Evolutionary conservation across 202 grass and related monocot genomes (phyloP), one percentile per base, ranked within the genome.

Genomic region (Bolboschoenoplectus hybrid): DNA sequence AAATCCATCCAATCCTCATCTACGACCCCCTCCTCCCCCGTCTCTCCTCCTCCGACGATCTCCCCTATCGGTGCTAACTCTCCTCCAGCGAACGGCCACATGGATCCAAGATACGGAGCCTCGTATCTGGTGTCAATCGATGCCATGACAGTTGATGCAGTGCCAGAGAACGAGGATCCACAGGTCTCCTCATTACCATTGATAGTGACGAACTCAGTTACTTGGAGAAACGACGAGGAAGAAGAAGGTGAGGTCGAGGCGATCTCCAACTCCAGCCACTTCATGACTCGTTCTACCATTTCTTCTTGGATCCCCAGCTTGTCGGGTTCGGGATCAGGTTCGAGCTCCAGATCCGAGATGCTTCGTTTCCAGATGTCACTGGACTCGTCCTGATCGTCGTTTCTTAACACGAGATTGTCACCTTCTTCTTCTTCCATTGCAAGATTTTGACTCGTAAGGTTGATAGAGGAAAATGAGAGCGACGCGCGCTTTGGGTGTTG

Each of bases 111-210:
- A 36, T 84, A 87, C 5, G 86, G 57, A 13, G 85, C 91, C 58
- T 85, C 38, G 1, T 61, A 85, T 12, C 83, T 82, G 9, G 89
- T 93, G 91, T 97, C 95, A 12, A 95, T 84, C 50, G 91, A 90
- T 60, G 92, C 95, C 95, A 97, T 97, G 1, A 97, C 89, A 2
- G 88, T 93, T 12, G 89, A 91, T 35, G 89, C 83, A 4, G 89
- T 88, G 53, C 84, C 86, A 7, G 95, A 95, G 92, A 97, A 95
- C 68, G 95, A 97, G 20, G 95, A 90, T 11, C 95, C 92, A 56
- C 95, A 97, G 60, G 88, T 97, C 91, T 97, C 92, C 88, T 93
- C 91, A 89, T 93, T 89, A 66, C 91, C 95, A 82, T 92, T 97
- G 65, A 97, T 93, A 44, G 92, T 95, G 5, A 95, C 88, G 88